Base-by-base conservation (phyloP, 148 eudicot species). In the Chenopodium suecicum region DNA sequence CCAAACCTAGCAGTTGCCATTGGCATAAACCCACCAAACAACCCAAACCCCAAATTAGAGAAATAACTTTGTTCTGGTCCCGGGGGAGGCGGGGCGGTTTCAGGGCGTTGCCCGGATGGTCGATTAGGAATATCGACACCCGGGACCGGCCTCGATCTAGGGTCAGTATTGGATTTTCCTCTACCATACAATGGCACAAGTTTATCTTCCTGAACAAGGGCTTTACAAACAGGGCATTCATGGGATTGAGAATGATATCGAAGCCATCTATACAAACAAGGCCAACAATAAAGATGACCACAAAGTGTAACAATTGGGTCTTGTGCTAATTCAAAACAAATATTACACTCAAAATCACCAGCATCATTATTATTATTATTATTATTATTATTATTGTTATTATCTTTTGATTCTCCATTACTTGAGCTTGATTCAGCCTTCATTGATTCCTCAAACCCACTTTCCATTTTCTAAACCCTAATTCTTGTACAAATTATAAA, bases 211-310 rank as follows among this genome's bases (percentile, higher is more conserved):
- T 89, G 81, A 64, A 93, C 73, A 10, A 93, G 85, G 67, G 95
- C 95, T 84, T 93, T 93, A 78, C 97, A 93, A 80, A 93, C 97
- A 0, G 95, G 97, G 76, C 97, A 93, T 76, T 91, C 97, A 13
- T 91, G 94, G 2, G 89, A 88, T 76, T 89, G 94, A 19, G 97
- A 93, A 47, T 91, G 94, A 48, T 76, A 82, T 54, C 86, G 86
- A 7, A 93, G 87, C 97, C 97, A 93, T 58, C 88, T 88, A 78
- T 88, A 93, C 3, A 93, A 86, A 84, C 97, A 93, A 0, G 97
- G 94, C 97, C 97, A 93, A 58, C 95, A 92, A 82, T 78, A 92
- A 10, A 90, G 90, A 79, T 90, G 95, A 0, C 97, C 97, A 72
- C 97, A 92, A 13, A 89, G 87, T 0, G 97, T 93, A 22, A 92